These are phyloP conservation scores for Evernia prunastri DNA, from an alignment of 495 filamentous ascomycete genomes.

Conservation along the genomic window DNA sequence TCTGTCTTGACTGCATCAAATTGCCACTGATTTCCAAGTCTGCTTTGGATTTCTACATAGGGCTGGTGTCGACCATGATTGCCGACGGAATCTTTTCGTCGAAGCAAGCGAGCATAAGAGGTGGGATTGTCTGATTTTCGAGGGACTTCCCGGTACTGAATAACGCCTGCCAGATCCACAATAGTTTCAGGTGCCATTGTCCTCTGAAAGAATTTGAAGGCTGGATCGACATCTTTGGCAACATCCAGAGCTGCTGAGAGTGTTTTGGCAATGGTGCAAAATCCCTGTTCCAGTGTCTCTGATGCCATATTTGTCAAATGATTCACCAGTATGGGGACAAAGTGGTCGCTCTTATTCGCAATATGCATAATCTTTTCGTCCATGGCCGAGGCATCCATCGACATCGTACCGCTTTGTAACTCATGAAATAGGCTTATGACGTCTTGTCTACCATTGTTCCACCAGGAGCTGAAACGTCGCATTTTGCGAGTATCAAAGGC, in stretches of 20 bases:
- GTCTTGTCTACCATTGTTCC: background rate
- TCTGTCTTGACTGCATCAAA: background rate
- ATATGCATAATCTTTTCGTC: background rate
- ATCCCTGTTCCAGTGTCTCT: no score
- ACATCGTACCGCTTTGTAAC: background rate
- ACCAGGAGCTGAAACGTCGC: background rate
- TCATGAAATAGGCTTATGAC: background rate
- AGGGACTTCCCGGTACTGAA: background rate
- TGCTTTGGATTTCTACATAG: background rate
- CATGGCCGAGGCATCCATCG: no score
- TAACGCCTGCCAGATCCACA: background rate
- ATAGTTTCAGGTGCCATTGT: background rate
- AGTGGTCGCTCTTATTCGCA: background rate
- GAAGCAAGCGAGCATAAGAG: background rate
- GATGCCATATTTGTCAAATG: background rate
- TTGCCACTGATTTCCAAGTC: background rate
- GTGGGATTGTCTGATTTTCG: no score
- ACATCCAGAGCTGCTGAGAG: background rate
- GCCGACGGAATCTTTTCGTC: background rate
- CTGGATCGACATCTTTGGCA: background rate
- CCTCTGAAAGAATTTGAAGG: background rate
- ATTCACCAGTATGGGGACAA: background rate
- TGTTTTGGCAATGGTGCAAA: background rate
- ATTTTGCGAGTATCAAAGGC: background rate
- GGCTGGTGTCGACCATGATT: no score